phyloP scores from a whole-genome alignment of 2,329 filamentous ascomycete species.

The Diaporthe sp. region DNA sequence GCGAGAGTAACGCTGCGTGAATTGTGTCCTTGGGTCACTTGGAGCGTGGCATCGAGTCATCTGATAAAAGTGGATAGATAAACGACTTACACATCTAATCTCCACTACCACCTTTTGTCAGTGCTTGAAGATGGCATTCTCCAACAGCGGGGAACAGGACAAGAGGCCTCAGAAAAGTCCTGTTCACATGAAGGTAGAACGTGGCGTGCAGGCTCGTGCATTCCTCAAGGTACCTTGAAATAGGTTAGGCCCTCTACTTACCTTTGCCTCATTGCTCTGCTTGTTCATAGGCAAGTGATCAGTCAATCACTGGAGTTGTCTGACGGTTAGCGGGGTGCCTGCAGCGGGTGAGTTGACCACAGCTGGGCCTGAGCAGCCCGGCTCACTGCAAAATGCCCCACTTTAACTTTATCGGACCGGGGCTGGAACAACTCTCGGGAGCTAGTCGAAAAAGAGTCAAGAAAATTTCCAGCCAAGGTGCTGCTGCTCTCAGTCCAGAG shows the following conservation, averaged over 20 bases:
- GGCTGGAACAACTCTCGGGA: conserved; percentile 38
- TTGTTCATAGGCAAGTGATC: neutral
- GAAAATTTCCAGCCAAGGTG: conserved; percentile 37
- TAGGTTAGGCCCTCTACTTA: neutral
- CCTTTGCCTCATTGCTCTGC: neutral
- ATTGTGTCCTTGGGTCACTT: neutral
- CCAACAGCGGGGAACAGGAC: neutral
- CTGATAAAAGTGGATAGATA: neutral
- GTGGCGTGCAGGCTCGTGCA: too few relatives aligned
- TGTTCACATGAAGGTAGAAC: neutral
- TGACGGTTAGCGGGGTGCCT: conserved; percentile 4
- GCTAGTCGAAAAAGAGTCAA: conserved; percentile 33
- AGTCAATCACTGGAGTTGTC: neutral
- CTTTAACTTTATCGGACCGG: conserved; percentile 17
- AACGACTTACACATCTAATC: neutral
- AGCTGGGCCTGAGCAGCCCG: neutral
- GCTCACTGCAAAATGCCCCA: neutral
- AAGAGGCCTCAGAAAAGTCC: neutral
- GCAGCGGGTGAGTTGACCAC: neutral
- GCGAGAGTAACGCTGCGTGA: neutral
- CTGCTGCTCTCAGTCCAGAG: neutral
- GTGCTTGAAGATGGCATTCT: neutral
- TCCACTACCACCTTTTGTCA: neutral
- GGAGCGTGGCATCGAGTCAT: neutral
- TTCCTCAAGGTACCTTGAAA: neutral